Percentiles rank a stretch among this genome's conserved stretches.
These are phyloP conservation scores for Endothia cerciana DNA, from an alignment of 2,329 filamentous ascomycete genomes.

Conservation along the genomic window DNA sequence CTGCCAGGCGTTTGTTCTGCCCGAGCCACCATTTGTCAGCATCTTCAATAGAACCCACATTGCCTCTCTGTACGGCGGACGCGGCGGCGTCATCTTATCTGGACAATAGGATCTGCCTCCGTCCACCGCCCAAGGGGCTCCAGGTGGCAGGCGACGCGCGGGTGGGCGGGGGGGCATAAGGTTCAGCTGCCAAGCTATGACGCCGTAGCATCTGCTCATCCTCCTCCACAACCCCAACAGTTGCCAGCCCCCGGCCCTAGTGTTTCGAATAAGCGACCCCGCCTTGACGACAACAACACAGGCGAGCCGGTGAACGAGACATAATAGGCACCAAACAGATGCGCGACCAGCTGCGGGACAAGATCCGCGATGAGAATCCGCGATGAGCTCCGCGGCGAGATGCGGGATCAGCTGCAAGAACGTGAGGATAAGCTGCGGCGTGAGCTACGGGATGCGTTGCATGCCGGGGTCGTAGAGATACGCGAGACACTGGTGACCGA, in stretches of 20 bases:
- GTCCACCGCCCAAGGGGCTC: background rate
- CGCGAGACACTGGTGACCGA: background rate
- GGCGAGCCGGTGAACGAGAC: background rate
- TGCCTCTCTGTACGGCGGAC: background rate
- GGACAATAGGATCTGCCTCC: background rate
- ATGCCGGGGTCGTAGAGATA: background rate
- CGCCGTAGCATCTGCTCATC: background rate
- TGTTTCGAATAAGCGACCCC: background rate
- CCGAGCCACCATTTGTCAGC: background rate
- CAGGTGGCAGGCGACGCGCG: background rate
- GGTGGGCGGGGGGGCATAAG: background rate
- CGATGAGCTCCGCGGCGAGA: background rate
- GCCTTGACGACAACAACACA: background rate
- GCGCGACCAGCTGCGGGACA: background rate
- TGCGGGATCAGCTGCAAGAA: background rate
- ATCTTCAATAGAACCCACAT: background rate
- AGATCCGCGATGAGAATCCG: background rate
- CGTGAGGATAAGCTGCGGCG: background rate
- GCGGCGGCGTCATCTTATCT: background rate
- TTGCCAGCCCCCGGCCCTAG: background rate
- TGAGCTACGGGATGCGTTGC: background rate
- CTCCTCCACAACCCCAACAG: too few species aligned
- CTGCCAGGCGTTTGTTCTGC: background rate
- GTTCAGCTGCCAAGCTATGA: background rate
- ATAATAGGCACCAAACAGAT: background rate